These are phyloP conservation scores for Rhizopogon vesiculosus DNA, from an alignment of 768 basidiomycete species.

Conservation along the genomic window DNA sequence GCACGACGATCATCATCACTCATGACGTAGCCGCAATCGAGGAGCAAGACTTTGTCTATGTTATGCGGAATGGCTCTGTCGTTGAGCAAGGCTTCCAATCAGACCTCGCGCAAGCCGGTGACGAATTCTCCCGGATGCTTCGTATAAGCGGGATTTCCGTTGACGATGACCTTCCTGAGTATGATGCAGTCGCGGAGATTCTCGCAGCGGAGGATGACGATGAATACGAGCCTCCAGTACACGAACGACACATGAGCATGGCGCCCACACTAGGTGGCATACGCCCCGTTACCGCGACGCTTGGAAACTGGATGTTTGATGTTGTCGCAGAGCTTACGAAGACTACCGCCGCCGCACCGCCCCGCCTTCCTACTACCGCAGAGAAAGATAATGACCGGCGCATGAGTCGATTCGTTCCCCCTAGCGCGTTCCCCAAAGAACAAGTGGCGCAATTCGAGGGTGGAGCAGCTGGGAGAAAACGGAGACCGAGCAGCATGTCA, in stretches of 20 bases:
- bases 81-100: constrained; percentile 80
- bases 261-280: constrained; percentile 29
- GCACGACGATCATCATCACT: constrained; percentile 62
- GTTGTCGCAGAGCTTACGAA: constrained; percentile 63
- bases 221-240: constrained; percentile 21
- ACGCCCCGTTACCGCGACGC: constrained; percentile 45
- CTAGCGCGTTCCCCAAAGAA: constrained; percentile 23
- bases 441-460: constrained; percentile 12
- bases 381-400: constrained; percentile 9
- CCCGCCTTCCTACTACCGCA: constrained; percentile 12
- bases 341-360: constrained; percentile 14
- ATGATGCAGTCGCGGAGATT: constrained; percentile 40
- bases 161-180: constrained; percentile 31
- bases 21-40: constrained; percentile 89
- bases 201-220: constrained; percentile 43
- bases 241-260: constrained; percentile 39
- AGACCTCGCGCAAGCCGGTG: constrained; percentile 62
- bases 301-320: constrained; percentile 86
- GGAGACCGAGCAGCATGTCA: constrained; percentile 29
- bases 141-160: constrained; percentile 53
- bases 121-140: constrained; percentile 75
- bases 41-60: constrained; percentile 82
- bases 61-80: constrained; percentile 75
- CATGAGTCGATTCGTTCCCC: constrained; percentile 33
- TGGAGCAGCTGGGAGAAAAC: constrained; percentile 14